These are phyloP conservation scores for Phytophthora boehmeriae DNA, from an alignment of 352 stramenopile genomes.

Conservation along the genomic window DNA sequence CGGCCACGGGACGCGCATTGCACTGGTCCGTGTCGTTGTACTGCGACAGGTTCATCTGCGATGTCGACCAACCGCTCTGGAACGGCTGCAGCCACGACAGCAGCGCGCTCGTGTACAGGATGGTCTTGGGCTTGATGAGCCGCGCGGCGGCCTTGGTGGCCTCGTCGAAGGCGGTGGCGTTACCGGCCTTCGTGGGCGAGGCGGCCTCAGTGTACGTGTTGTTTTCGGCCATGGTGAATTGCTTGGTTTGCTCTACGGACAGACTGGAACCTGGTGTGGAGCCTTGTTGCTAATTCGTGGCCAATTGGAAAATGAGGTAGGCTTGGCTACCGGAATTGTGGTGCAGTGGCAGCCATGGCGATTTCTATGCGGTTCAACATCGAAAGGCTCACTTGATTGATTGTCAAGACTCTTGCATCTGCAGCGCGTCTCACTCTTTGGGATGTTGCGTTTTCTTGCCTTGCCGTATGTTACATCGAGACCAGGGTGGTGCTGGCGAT, in stretches of 20 bases:
- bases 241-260: constrained; percentile 3
- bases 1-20: constrained; percentile 14
- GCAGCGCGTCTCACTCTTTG: not conserved
- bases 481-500: not conserved
- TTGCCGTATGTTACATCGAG: constrained; percentile 4
- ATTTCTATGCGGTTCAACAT: not conserved
- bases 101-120: constrained; percentile 9
- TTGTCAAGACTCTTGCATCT: not conserved
- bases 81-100: constrained; percentile 43
- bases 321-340: constrained; percentile 1
- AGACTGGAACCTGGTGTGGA: constrained; percentile 1
- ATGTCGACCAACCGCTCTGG: constrained; percentile 52
- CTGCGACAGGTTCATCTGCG: constrained; percentile 12
- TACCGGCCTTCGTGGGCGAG: not conserved
- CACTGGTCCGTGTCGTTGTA: constrained; percentile 9
- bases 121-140: no score
- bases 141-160: not conserved
- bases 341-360: not conserved
- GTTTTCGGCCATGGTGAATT: constrained; percentile 7
- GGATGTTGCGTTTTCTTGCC: constrained; percentile 17
- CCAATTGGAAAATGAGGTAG: constrained; percentile 20
- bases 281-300: constrained; percentile 13
- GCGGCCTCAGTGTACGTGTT: constrained; percentile 2
- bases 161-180: constrained; percentile 12
- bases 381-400: constrained; percentile 10